Evolutionary conservation across 2,329 filamentous ascomycete genomes (phyloP), one percentile per base, ranked within the genome.

Genomic region (Graphiopsis chlorocephala): DNA sequence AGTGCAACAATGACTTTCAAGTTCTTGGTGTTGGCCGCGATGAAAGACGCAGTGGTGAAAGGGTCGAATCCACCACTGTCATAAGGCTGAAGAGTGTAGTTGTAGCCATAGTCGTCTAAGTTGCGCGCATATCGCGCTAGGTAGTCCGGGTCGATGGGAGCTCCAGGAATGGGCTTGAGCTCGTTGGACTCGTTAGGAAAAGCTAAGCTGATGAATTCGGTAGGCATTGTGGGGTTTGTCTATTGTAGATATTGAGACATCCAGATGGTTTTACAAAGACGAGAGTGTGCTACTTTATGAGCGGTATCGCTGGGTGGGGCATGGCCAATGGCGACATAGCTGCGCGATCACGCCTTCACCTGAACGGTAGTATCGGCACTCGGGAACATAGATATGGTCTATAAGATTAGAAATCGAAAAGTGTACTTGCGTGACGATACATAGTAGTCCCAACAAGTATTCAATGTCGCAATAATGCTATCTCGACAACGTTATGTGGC

Each of bases 81-180:
- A 67, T 88, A 88, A 0, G 85, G 85, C 17, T 87, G 79, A 2
- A 88, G 80, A 0, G 86, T 88, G 73, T 88, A 88, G 74, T 87
- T 86, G 78, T 83, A 88, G 53, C 75, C 83, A 72, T 87, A 84
- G 70, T 88, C 85, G 67, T 88, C 86, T 2, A 88, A 78, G 4
- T 78, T 80, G 25, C 83, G 80, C 15, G 85, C 83, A 69, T 88
- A 88, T 31, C 85, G 83, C 31, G 79, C 75, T 4, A 88, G 80
- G 69, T 79, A 87, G 7, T 84, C 83, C 1, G 83, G 80, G 67
- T 88, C 85, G 14, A 87, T 79, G 0, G 73, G 65, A n/a, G 83
- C 80, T 25, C 79, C 78, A 0, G 83, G 82, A 63, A 85, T 81
- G 2, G 82, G 85, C 20, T 80, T 71, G 4, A 88, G 71, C 75